phyloP scores from a whole-genome alignment of 2,329 filamentous ascomycete genomes.

The Beauveria bassiana region DNA sequence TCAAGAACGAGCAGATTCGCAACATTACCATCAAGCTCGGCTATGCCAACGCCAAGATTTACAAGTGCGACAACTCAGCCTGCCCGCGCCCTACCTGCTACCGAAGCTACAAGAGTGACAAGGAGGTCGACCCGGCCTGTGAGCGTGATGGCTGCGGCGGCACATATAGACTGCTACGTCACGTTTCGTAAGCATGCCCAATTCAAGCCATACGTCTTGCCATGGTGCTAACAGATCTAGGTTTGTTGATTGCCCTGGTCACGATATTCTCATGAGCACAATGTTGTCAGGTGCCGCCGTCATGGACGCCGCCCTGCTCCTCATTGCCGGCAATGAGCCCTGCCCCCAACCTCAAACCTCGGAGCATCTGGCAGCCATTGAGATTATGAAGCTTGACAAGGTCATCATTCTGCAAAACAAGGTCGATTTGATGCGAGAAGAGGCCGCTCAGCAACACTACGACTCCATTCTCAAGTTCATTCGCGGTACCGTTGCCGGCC shows the following conservation, averaged over 20 bases:
- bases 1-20: conserved; percentile 98
- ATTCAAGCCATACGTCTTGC: neutral
- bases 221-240: conserved; percentile 32
- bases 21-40: conserved; percentile 99
- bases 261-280: conserved; percentile 99
- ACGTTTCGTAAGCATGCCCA: conserved; percentile 66
- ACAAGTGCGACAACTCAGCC: conserved; percentile 88
- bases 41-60: conserved; percentile 99
- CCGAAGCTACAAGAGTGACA: conserved; percentile 96
- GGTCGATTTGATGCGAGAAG: conserved; percentile 96
- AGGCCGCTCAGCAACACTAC: conserved; percentile 88
- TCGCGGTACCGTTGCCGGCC: conserved; percentile 90
- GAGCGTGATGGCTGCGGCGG: conserved; percentile 88
- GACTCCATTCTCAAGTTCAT: conserved; percentile 98
- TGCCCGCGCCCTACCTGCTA: conserved; percentile 95
- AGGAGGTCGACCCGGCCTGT: conserved; percentile 94
- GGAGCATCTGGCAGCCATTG: conserved; percentile 96
- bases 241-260: conserved; percentile 97
- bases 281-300: conserved; percentile 99
- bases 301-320: conserved; percentile 95
- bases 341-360: conserved; percentile 98
- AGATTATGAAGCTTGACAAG: conserved; percentile 99
- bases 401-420: conserved; percentile 99
- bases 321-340: conserved; percentile 97
- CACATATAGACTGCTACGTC: conserved; percentile 79